Conservation (phyloP, 139 green algal species). For the Trebouxia sp. region DNA sequence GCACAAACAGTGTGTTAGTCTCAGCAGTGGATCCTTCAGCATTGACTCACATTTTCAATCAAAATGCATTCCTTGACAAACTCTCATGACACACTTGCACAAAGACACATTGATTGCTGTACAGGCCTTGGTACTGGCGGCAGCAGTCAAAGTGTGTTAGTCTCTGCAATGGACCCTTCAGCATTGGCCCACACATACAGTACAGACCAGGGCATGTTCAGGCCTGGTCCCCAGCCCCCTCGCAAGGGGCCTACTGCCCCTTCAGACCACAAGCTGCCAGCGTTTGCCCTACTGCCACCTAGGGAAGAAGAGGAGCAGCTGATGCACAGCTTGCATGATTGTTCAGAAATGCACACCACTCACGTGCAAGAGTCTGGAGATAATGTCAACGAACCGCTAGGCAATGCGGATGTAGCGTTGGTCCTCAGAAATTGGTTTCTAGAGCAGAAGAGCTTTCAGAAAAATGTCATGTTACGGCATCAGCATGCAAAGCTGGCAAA, state of each 20-base stretch:
- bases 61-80: neutral
- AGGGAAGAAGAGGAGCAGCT: neutral
- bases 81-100: neutral
- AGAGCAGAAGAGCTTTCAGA: neutral
- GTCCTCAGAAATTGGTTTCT: neutral
- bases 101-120: neutral
- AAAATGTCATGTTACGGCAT: constrained; percentile 2
- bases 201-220: constrained; percentile 48
- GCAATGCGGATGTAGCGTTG: neutral
- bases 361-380: too few relatives aligned
- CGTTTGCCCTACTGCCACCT: neutral
- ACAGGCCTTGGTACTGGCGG: neutral
- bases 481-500: neutral
- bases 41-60: neutral
- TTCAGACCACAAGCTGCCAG: neutral
- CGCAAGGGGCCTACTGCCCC: neutral
- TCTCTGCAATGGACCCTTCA: neutral
- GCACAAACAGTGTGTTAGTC: constrained; percentile 24
- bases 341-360: too few relatives aligned
- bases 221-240: constrained; percentile 48
- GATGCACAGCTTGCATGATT: neutral
- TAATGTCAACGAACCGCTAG: neutral
- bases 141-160: constrained; percentile 15
- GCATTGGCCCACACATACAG: constrained; percentile 54
- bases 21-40: neutral